Base-by-base conservation (phyloP, 306 rosid species). In the Rosa multiflora region DNA sequence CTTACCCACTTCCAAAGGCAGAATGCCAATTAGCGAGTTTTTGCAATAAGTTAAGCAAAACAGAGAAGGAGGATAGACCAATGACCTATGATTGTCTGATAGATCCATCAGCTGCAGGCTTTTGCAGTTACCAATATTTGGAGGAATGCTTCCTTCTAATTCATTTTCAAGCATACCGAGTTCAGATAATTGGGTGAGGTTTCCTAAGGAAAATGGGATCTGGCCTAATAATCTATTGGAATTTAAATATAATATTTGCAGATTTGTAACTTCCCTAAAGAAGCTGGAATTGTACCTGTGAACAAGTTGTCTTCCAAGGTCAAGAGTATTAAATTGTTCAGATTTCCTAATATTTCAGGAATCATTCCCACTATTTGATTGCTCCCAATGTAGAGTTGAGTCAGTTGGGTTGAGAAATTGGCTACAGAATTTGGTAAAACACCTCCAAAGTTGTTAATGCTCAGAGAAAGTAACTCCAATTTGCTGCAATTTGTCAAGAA, bases 91-190 rank as follows among this genome's bases (percentile, higher is more conserved):
- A n/a, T 89, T 85, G 1, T 35, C 4, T 0, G 67, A 81, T 35
- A 86, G 43, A 3, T 23, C 9, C 2, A 80, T 3, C 0, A 0
- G 0, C 10, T 82, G 75, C 72, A 89, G 71, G 7, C 10, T 46
- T 58, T 76, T 21, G 39, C 78, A 82, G 2, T 79, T 64, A 23
- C 47, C 73, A 20, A 89, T 51, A 42, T 72, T 71, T 18, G 40
- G 62, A 39, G 90, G 85, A 76, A 86, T 77, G 51, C 4, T 79
- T 74, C 90, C 90, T 67, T 81, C 48, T 2, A 86, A 71, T 66
- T 55, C 74, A 76, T 86, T 84, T 0, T 3, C 21, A 0, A 0
- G 0, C 0, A 26, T 0, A 0, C 0, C 0, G 35, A 84, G 80
- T 14, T 0, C 0, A 59, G 17, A 55, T 29, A 89, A 48, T 12